phyloP scores from a whole-genome alignment of 2,329 filamentous ascomycete genomes.

The Phaeosphaeria sp. region DNA sequence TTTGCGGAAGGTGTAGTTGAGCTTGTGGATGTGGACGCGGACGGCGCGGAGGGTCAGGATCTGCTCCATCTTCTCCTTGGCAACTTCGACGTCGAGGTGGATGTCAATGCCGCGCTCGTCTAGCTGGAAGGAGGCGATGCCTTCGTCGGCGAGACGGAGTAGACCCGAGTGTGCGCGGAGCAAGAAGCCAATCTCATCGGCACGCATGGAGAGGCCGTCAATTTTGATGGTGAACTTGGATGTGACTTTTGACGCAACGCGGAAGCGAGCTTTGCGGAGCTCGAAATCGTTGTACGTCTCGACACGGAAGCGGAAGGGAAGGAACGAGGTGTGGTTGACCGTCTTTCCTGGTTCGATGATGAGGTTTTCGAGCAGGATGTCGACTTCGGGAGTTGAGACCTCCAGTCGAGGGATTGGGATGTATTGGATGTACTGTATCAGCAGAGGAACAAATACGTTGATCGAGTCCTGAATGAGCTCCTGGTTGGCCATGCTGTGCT shows the following conservation, averaged over 20 bases:
- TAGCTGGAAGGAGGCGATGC: constrained; percentile 83
- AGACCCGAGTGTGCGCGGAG: constrained; percentile 79
- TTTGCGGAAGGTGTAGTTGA: constrained; percentile 77
- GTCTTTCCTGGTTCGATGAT: constrained; percentile 87
- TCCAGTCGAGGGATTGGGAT: constrained; percentile 92
- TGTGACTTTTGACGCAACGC: constrained; percentile 71
- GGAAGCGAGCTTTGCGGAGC: constrained; percentile 76
- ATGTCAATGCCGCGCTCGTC: constrained; percentile 90
- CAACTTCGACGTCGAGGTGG: constrained; percentile 82
- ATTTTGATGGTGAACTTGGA: constrained; percentile 80
- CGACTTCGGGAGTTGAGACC: constrained; percentile 80
- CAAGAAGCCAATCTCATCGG: constrained; percentile 90
- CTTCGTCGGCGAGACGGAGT: constrained; percentile 78
- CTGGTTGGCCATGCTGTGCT: constrained; percentile 68
- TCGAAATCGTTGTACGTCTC: constrained; percentile 88
- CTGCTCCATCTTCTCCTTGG: constrained; percentile 77
- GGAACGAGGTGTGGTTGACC: constrained; percentile 84
- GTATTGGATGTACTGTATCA: constrained; percentile 81
- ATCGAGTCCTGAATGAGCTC: constrained; percentile 78
- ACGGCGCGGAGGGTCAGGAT: constrained; percentile 80
- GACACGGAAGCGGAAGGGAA: constrained; percentile 82
- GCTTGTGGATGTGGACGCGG: constrained; percentile 82
- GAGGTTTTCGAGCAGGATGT: constrained; percentile 87
- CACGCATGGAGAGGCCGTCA: constrained; percentile 81
- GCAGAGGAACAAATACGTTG: constrained; percentile 79